Conservation (phyloP, 116 monocot genomes). For the Dioscorea cayenensis region DNA sequence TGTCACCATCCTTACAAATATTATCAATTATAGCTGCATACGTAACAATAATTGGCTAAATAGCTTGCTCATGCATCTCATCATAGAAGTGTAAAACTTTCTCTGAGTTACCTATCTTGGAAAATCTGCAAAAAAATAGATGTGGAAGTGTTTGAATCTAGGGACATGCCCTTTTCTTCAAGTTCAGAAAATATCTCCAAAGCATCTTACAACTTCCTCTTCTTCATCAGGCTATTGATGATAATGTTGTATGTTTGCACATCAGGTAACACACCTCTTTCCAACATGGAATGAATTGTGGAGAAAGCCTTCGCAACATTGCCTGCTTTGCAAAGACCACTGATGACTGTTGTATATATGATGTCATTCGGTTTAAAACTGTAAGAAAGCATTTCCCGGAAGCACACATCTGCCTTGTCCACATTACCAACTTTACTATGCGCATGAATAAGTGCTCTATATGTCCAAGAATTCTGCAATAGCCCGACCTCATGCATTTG, state of each 20-base stretch:
- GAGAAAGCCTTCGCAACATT: slow-evolving; percentile 42
- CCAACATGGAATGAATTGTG: slow-evolving; percentile 35
- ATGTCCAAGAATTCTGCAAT: slow-evolving; percentile 60
- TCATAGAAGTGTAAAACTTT: too few species aligned
- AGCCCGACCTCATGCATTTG: slow-evolving; percentile 50
- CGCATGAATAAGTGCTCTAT: slow-evolving; percentile 55
- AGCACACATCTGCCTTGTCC: slow-evolving; percentile 46
- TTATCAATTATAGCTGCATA: slow-evolving; percentile 73
- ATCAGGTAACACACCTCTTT: slow-evolving; percentile 46
- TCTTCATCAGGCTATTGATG: slow-evolving; percentile 53
- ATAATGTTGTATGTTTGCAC: slow-evolving; percentile 57
- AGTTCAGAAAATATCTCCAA: slow-evolving; percentile 50
- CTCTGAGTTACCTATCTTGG: too few species aligned
- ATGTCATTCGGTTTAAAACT: slow-evolving; percentile 55
- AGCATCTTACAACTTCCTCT: slow-evolving; percentile 56
- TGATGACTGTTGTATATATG: slow-evolving; percentile 60
- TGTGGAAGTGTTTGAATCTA: slow-evolving; percentile 59
- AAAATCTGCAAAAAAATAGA: slow-evolving; percentile 61
- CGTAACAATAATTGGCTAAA: too few species aligned
- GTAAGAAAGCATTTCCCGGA: slow-evolving; percentile 52
- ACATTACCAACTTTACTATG: slow-evolving; percentile 49
- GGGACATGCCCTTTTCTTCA: slow-evolving; percentile 44
- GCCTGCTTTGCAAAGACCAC: slow-evolving; percentile 51
- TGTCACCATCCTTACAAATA: slow-evolving; percentile 45
- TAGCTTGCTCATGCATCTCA: too few species aligned